Conservation (phyloP, 495 filamentous ascomycete species). For the Melanomma pulvis-pyrius region DNA sequence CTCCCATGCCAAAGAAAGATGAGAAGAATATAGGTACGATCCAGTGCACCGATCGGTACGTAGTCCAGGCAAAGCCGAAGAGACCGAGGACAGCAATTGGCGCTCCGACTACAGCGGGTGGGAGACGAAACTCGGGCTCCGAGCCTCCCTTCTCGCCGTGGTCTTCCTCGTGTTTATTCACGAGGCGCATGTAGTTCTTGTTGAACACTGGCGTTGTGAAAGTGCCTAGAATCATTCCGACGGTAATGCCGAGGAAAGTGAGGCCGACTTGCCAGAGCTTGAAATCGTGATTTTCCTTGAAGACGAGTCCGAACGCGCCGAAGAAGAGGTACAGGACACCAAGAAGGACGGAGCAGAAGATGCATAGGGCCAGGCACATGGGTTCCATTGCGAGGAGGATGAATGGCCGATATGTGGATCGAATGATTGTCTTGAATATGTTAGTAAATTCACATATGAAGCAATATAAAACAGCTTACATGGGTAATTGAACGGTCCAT, state of each 20-base stretch:
- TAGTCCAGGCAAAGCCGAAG: no score
- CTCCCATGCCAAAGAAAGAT: conserved; percentile 21
- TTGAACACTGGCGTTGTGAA: conserved; percentile 71
- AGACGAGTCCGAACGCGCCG: conserved; percentile 84
- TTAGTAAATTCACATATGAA: no score
- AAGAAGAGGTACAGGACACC: conserved; percentile 94
- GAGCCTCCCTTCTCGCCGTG: no score
- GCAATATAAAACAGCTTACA: no score
- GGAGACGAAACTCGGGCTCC: no score
- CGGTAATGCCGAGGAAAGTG: conserved; percentile 76
- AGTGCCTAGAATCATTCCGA: conserved; percentile 73
- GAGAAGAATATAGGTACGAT: neutral
- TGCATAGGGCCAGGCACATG: conserved; percentile 77
- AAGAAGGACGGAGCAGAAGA: conserved; percentile 80
- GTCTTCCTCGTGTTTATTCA: conserved; percentile 57
- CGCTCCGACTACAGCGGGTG: no score
- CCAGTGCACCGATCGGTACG: no score
- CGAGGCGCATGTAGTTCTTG: conserved; percentile 62
- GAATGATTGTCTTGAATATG: conserved; percentile 65
- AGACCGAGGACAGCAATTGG: no score
- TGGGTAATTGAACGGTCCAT: conserved; percentile 57
- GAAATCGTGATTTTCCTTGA: conserved; percentile 73
- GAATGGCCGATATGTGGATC: conserved; percentile 74
- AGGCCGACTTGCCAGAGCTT: conserved; percentile 78
- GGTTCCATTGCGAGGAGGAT: conserved; percentile 81